Base-by-base conservation (phyloP, 306 rosid species). In the Medicago arabica region DNA sequence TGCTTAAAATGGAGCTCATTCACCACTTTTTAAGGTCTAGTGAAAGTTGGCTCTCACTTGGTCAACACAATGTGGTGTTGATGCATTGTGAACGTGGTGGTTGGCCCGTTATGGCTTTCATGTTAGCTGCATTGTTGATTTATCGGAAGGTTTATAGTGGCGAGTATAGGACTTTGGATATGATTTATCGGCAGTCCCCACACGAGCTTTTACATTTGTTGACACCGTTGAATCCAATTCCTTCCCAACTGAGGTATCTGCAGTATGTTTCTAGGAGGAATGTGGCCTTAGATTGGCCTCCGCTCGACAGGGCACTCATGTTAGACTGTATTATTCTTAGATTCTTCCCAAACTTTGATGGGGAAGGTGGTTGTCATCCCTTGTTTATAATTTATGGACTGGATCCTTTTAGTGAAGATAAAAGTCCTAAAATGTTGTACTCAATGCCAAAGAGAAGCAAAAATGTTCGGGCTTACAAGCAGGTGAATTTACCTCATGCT, bases 31-130 rank as follows among this genome's bases (percentile, higher is more conserved):
- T 94, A 66, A 83, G 94, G 85, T 94, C 98, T 11, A 72, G 95
- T 60, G 98, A 94, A 78, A 94, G 98, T 71, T 94, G 98, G 98
- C 90, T 91, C 8, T 86, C 95, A 7, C 96, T 87, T 53, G 97
- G 98, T 67, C 92, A 76, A 17, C 78, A 89, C 1, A 94, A 91
- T 47, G 90, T 90, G 85, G 74, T 94, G 84, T 68, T 94, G 72
- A 90, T 94, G 97, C 97, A 94, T 68, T 94, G 97, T 58, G 98
- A 91, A 67, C 90, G 88, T 10, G 98, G 98, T 15, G 96, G 93
- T 65, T 94, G 98, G 98, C 92, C 96, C 0, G 96, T 91, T 83
- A 80, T 94, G 82, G 96, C 96, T 46, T 94, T 94, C 80, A 91
- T 94, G 96, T 88, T 91, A 75, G 75, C 98, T 53, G 94, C 96